Percentiles rank a stretch among this genome's conserved stretches.
phyloP scores from a whole-genome alignment of 495 filamentous ascomycete species.

The Saxophila tyrrhenica region DNA sequence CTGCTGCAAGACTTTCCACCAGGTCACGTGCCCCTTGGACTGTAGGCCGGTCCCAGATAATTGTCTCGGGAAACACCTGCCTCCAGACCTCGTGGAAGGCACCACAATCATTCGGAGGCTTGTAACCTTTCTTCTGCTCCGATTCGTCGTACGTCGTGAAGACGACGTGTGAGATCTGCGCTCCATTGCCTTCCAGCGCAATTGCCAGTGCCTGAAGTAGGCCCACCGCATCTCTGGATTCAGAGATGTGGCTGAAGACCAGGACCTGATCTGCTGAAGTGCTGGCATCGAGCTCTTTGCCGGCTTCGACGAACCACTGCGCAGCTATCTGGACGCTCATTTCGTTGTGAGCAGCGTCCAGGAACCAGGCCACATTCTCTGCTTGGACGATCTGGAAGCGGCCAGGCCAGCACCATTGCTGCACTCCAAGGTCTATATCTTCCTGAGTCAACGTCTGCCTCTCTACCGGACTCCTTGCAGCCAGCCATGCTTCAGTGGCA shows the following conservation, averaged over 20 bases:
- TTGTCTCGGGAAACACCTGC: background rate
- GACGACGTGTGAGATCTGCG: conserved; percentile 24
- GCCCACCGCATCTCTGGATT: conserved; percentile 29
- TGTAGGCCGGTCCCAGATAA: conserved; percentile 1
- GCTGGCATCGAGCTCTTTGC: background rate
- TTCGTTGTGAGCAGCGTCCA: conserved; percentile 42
- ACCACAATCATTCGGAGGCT: background rate
- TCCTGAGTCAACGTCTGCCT: conserved; percentile 1
- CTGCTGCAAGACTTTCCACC: background rate
- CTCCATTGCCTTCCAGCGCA: conserved; percentile 20
- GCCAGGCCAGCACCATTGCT: conserved; percentile 35
- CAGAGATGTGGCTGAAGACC: conserved; percentile 34
- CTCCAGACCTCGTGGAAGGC: conserved; percentile 3
- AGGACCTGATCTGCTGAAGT: conserved; percentile 5
- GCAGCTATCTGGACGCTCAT: conserved; percentile 33
- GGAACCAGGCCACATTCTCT: conserved; percentile 30
- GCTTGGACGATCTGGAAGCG: conserved; percentile 35
- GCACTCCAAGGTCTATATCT: conserved; percentile 29
- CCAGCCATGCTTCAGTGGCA: conserved; percentile 7
- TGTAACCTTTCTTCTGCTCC: background rate
- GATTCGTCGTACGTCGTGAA: conserved; percentile 19
- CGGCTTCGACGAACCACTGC: conserved; percentile 32
- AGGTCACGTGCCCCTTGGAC: conserved; percentile 1
- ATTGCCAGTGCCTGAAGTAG: conserved; percentile 26
- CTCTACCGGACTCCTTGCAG: no score